Percentiles rank a stretch among this genome's conserved stretches.
Conservation (phyloP, 2,329 filamentous ascomycete species). For the Rutstroemia sp. region DNA sequence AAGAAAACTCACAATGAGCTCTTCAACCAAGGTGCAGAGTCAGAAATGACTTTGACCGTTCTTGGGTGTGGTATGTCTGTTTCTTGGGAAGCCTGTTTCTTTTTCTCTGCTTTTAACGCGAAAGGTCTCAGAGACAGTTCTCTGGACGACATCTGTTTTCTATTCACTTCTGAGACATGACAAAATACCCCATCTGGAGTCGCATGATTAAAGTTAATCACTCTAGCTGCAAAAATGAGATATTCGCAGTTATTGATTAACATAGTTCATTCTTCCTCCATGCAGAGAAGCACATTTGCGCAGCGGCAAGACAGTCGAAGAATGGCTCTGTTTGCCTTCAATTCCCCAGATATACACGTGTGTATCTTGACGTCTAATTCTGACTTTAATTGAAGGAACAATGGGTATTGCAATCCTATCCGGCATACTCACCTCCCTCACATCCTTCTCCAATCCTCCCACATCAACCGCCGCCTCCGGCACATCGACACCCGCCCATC, state of each 20-base stretch:
- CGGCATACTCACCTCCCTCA: conserved; percentile 68
- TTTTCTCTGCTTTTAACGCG: not conserved
- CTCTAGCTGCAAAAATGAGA: too few relatives aligned
- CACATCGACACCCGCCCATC: conserved; percentile 36
- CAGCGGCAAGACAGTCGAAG: too few relatives aligned
- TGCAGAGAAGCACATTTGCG: too few relatives aligned
- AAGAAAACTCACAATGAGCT: not conserved
- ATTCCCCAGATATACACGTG: not conserved
- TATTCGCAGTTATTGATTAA: too few relatives aligned
- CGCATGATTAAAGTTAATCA: too few relatives aligned
- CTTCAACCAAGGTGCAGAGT: not conserved
- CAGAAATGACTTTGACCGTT: conserved; percentile 64
- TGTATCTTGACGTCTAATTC: not conserved
- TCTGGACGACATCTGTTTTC: not conserved
- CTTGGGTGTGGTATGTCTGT: conserved; percentile 66
- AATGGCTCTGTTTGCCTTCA: too few relatives aligned
- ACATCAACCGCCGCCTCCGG: conserved; percentile 33
- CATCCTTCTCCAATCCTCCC: conserved; percentile 38
- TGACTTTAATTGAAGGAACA: conserved; percentile 47
- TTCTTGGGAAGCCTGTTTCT: not conserved
- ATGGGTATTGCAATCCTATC: conserved; percentile 81
- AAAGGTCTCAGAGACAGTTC: not conserved
- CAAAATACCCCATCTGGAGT: too few relatives aligned
- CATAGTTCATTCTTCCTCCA: too few relatives aligned
- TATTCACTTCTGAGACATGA: too few relatives aligned